Conservation (phyloP, 164 flowering plant genomes). For the Macadamia integrifolia region DNA sequence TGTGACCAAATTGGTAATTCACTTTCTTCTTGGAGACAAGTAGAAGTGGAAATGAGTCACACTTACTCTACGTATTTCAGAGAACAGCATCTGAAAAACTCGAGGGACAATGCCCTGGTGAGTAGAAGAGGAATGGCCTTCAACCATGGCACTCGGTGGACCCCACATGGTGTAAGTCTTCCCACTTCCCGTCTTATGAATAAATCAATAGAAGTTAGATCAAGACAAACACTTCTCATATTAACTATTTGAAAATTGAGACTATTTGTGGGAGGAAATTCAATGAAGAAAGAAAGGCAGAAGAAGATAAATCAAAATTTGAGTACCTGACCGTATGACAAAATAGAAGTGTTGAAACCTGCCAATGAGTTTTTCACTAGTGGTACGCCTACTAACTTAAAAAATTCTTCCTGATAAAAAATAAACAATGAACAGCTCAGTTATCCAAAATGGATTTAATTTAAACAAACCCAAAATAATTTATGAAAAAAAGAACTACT, state of each 20-base stretch:
- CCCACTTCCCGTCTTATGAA: constrained; percentile 78
- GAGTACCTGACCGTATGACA: constrained; percentile 88
- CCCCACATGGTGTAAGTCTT: constrained; percentile 99
- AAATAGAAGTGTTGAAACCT: constrained; percentile 75
- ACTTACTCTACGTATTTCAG: constrained; percentile 71
- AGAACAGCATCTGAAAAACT: constrained; percentile 69
- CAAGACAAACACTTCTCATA: background rate
- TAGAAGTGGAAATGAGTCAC: background rate
- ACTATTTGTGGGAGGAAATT: background rate
- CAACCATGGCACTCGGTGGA: constrained; percentile 91
- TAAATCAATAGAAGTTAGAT: constrained; percentile 8
- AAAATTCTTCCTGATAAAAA: constrained; percentile 69
- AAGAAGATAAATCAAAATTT: background rate
- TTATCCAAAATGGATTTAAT: background rate
- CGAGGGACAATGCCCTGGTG: constrained; percentile 88
- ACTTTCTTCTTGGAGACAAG: too few species aligned
- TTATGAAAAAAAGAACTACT: background rate
- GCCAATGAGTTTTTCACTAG: constrained; percentile 70
- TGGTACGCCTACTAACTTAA: constrained; percentile 71
- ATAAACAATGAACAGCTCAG: background rate
- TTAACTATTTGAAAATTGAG: background rate
- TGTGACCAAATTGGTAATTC: background rate
- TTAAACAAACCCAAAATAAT: background rate
- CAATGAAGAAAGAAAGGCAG: too few species aligned
- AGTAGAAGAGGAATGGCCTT: constrained; percentile 46